Base-by-base conservation (phyloP, 768 basidiomycete genomes). In the Daedalea quercina region DNA sequence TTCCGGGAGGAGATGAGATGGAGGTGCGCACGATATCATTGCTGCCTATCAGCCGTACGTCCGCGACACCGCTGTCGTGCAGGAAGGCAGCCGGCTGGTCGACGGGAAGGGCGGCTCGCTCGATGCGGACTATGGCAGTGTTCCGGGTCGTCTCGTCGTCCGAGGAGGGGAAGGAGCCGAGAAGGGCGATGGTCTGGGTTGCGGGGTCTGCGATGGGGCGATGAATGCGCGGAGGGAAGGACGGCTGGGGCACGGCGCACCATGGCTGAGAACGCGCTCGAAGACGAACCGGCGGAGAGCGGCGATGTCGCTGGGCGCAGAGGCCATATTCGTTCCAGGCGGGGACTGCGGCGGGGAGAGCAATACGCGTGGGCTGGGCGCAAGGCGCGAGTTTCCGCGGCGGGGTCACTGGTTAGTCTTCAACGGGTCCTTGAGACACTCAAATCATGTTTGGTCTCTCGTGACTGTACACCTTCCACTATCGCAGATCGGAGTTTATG, bases 121-220 rank as follows among this genome's bases (percentile, higher is more conserved):
- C 87, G 35, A 94, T 70, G 34, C 84, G 79, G n/a, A 94, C 62
- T 56, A 94, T 84, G 2, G 87, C 82, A 28, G 73, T 56, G 3
- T 35, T 28, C 35, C 53, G 24, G 26, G 47, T 15, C 54, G n/a
- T n/a, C n/a, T n/a, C n/a, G n/a, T n/a, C 54, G 2, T 54, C 56
- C 1, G 59, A 44, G 22, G 56, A 62, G 0, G 73, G 79, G 12
- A 89, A 72, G 1, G 73, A 79, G 3, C 94, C 92, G 2, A 94
- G 78, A 8, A 93, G 70, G 41, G 76, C 81, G 31, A 90, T 55
- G 2, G 75, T 76, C 55, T 82, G 83, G 1, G 80, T 78, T 9
- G 78, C 61, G 0, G 85, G 73, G 65, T 88, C 87, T 82, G 50
- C 37, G 37, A 15, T 6, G 11, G 37, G 37, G 49, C 13, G 26